Base-by-base conservation (phyloP, 1,284 basidiomycete genomes). In the Ustilago crameri region DNA sequence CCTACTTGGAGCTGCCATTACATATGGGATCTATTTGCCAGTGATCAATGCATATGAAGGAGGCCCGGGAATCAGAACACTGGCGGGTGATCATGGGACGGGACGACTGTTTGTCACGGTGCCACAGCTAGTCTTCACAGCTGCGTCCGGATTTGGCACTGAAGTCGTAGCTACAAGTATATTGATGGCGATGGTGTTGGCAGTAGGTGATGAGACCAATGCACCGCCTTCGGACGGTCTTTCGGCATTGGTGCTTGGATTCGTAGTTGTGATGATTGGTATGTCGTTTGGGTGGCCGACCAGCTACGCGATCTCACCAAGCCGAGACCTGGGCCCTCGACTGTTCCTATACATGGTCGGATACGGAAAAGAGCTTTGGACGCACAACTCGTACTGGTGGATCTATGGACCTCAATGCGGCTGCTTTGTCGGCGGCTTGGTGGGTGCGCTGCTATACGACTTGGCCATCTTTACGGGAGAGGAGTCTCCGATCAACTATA, bases 1-100 rank as follows among this genome's bases (percentile, higher is more conserved):
- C 3, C 80, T 91, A n/a, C 85, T 88, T 49, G 91, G 90, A 18
- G 88, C 89, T 14, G 87, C 88, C 0, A 79, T 91, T 27, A 85
- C 90, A 23, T 93, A 93, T 75, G 90, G 86, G 7, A 90, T 90
- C 81, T 93, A 92, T 77, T 87, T 88, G 75, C 88, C 91, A 77
- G 90, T 90, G 22, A 90, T 93, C 78, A 87, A 89, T 75, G 80
- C 90, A 48, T 87, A 87, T 64, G 91, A 92, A 81, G 91, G 90
- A 30, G 89, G 89, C 3, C 63, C 82, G 2, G 82, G 84, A 26
- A 84, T 89, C 27, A 88, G 91, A n/a, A 91, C 90, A 9, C 86
- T 90, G 22, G 78, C 82, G 0, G 74, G 74, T 10, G 51, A 58
- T 0, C 59, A 71, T 9, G 85, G 86, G 15, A 91, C 91, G 0